Percentiles rank a stretch among this genome's conserved stretches.
phyloP scores from a whole-genome alignment of 169 alveolate species.

The Plasmodium relictum region DNA sequence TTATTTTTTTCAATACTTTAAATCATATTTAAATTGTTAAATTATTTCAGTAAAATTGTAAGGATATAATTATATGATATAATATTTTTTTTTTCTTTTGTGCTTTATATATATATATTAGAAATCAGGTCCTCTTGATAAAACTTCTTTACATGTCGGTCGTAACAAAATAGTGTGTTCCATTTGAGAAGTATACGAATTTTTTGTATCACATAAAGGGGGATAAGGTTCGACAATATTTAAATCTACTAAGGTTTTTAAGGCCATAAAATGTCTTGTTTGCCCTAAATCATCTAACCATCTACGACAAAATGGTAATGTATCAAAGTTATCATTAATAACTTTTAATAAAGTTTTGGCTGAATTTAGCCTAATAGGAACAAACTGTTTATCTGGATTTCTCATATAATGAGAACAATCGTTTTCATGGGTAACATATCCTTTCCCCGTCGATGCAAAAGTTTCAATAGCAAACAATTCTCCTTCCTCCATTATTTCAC shows the following conservation, averaged over 20 bases:
- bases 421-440: slow-evolving; percentile 90
- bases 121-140: slow-evolving; percentile 99
- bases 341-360: slow-evolving; percentile 94
- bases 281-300: slow-evolving; percentile 98
- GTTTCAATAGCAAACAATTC: slow-evolving; percentile 99
- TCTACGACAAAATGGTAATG: slow-evolving; percentile 99
- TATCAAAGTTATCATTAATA: slow-evolving; percentile 96
- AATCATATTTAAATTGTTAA: too few species aligned
- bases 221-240: slow-evolving; percentile 99
- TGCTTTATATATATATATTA: slow-evolving; percentile 64
- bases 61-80: background rate
- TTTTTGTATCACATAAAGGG: slow-evolving; percentile 97
- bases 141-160: slow-evolving; percentile 98
- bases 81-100: background rate
- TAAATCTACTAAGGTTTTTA: slow-evolving; percentile 95
- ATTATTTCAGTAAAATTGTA: too few species aligned
- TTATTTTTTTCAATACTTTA: too few species aligned
- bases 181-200: slow-evolving; percentile 98
- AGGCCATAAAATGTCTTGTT: slow-evolving; percentile 93
- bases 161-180: slow-evolving; percentile 99
- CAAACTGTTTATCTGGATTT: slow-evolving; percentile 93
- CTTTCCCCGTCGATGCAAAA: slow-evolving; percentile 99
- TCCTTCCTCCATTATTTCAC: slow-evolving; percentile 99
- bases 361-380: slow-evolving; percentile 91
- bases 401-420: slow-evolving; percentile 98